Base-by-base conservation (phyloP, 805 yeast species). In the Brettanomyces nanus region DNA sequence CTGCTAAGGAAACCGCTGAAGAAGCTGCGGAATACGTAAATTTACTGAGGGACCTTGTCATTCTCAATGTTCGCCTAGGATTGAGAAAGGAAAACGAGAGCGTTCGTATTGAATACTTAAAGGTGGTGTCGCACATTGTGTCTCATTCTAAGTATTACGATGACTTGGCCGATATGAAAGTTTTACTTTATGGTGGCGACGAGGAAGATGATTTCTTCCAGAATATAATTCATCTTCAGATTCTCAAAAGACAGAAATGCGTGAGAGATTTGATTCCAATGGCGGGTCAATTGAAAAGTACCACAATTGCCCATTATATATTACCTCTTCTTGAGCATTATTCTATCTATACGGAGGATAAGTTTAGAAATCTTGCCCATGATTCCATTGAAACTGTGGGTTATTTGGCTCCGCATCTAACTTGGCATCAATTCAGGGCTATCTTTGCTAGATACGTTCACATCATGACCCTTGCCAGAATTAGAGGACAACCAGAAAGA, bases 271-370 rank as follows among this genome's bases (percentile, higher is more conserved):
- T 89, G 21, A 69, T 70, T 9, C 76, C 67, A 4, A 28, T 45
- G 7, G 49, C 68, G 31, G 71, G 75, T 5, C 41, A 56, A 17
- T 57, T 89, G 5, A 58, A 73, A 0, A 73, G 73, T 19, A 61
- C 64, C 27, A 79, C 77, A 47, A 74, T 90, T 38, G 71, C 95
- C 0, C 92, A 85, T 51, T 87, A 81, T 54, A 51, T 92, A 31
- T 61, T 92, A 39, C 97, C 98, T 4, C 73, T 89, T 45, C 68
- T 89, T 42, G 97, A 92, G 62, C 78, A 75, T 44, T 86, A 79
- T 59, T 86, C 83, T 2, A 69, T 68, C 42, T 68, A 75, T 43
- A 58, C 65, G 2, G 76, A 71, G 27, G 85, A 80, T 28, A 78
- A 73, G 45, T 63, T 66, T 39, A 67, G 80, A 52, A 75, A 76